Evolutionary conservation across 164 flowering plant species (phyloP), one percentile per base, ranked within the genome.

Genomic region (Aristolochia californica): DNA sequence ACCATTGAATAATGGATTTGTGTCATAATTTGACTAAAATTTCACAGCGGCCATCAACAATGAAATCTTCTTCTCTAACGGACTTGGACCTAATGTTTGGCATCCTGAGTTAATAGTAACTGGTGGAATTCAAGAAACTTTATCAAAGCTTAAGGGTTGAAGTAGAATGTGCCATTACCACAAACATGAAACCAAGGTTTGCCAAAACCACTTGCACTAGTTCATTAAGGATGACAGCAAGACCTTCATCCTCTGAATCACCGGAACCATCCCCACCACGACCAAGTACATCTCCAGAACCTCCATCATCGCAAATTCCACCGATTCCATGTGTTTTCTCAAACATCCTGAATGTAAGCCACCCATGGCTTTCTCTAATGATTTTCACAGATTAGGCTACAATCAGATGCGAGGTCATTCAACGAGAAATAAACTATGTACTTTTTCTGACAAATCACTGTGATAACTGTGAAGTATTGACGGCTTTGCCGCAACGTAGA

Each of bases 161-260:
- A 7, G 14, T 20, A 18, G 11, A 18, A 17, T 20, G 9, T 9
- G 23, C 27, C 26, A 13, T 59, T 82, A 86, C 97, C 88, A 87
- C 49, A 69, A 80, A 72, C 53, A 83, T 61, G 49, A 90, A 72
- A 49, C 79, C 90, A 44, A 70, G 0, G 26, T 85, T 82, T 51
- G 93, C 97, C 47, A 87, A 66, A 45, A 81, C 22, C 57, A 80
- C 90, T 85, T 90, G 95, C 49, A 72, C 3, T n/a, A 76, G 40
- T 72, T 87, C 95, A 68, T 85, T 85, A 45, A 72, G 22, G 23
- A 67, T 62, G 21, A 76, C 89, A 48, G 64, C 59, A 27, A 67
- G 21, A 48, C 77, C 78, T 62, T 74, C 88, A 59, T 80, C 86
- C 62, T 76, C n/a, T n/a, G n/a, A n/a, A n/a, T n/a, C 86, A 28